phyloP scores from a whole-genome alignment of 306 rosid species.

The Ammopiptanthus mongolicus region DNA sequence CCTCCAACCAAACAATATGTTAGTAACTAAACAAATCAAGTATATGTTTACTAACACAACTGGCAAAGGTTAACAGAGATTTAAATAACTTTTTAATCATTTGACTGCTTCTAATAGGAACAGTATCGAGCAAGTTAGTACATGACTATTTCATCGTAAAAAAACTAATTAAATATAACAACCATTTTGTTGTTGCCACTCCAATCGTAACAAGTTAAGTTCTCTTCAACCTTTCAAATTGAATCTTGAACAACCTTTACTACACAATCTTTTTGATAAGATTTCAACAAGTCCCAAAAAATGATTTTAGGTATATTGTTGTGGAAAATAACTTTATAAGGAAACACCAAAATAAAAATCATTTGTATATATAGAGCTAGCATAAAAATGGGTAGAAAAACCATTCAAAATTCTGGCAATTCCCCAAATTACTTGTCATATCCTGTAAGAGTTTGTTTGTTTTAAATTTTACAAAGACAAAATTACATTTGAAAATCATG shows the following conservation, averaged over 20 bases:
- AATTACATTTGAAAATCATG: too few relatives aligned
- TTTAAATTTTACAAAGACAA: too few relatives aligned
- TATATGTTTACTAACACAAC: neutral
- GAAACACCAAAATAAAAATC: neutral
- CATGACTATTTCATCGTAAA: neutral
- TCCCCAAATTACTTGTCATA: too few relatives aligned
- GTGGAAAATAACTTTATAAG: neutral
- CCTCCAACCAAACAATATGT: too few relatives aligned
- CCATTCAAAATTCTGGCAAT: too few relatives aligned
- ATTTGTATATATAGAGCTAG: neutral
- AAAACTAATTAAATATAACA: too few relatives aligned
- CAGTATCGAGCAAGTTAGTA: neutral
- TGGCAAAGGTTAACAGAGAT: neutral
- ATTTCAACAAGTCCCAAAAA: neutral
- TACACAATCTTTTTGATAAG: neutral
- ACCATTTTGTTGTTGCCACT: too few relatives aligned
- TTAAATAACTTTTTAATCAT: conserved; percentile 16
- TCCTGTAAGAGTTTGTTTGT: too few relatives aligned
- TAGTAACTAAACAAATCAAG: neutral
- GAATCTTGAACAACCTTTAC: neutral
- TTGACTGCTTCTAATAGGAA: conserved; percentile 15
- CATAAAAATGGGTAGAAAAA: neutral
- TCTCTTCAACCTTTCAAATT: neutral
- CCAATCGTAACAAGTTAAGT: too few relatives aligned
- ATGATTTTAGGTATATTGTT: neutral